A percentile compares a stretch with the other conserved stretches of the same genome.
Evolutionary conservation across 352 stramenopile species (phyloP).

Genomic region (Globisporangium paroecandrum): DNA sequence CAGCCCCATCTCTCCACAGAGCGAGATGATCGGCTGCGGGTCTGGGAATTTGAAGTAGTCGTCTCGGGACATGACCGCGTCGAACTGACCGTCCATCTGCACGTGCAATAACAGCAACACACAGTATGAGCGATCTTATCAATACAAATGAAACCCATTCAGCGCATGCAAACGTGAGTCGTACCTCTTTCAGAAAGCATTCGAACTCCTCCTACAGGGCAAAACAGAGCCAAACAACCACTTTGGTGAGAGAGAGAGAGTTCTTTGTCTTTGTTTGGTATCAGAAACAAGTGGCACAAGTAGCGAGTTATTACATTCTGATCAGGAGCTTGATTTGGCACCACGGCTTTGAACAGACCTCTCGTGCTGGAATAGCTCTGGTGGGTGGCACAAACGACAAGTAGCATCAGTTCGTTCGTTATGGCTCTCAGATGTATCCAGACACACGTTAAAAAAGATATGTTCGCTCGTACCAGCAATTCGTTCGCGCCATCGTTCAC

Average conservation of each 20-base stretch:
- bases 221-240: background rate
- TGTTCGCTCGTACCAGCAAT: slow-evolving; percentile 32
- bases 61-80: slow-evolving; percentile 45
- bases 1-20: slow-evolving; percentile 55
- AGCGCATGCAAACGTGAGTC: background rate
- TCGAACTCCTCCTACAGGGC: slow-evolving; percentile 53
- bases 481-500: slow-evolving; percentile 73
- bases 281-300: background rate
- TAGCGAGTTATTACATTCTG: slow-evolving; percentile 41
- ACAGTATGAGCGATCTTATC: background rate
- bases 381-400: background rate
- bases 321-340: slow-evolving; percentile 40
- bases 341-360: slow-evolving; percentile 59
- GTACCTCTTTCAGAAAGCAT: slow-evolving; percentile 68
- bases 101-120: background rate
- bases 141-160: background rate
- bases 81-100: slow-evolving; percentile 69
- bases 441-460: background rate
- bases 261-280: background rate
- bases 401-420: no score
- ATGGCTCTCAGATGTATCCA: background rate
- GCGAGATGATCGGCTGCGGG: slow-evolving; percentile 35
- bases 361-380: slow-evolving; percentile 63
- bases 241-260: no score
- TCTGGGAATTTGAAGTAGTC: slow-evolving; percentile 49